These are phyloP conservation scores for Globisporangium takayamanum DNA, from an alignment of 352 stramenopile genomes.

Conservation along the genomic window DNA sequence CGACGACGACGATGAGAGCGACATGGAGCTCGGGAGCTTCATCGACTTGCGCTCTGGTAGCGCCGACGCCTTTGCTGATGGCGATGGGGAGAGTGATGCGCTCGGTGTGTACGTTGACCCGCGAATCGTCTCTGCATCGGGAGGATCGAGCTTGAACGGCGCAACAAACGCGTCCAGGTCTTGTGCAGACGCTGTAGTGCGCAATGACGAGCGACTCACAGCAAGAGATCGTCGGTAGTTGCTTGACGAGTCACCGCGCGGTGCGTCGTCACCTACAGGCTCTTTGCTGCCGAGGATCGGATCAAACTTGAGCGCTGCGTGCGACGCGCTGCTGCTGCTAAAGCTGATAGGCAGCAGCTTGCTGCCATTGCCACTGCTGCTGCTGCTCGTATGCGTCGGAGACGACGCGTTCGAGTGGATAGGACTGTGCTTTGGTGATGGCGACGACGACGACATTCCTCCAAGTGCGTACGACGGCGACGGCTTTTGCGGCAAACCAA, in stretches of 20 bases:
- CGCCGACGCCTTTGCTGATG: not conserved
- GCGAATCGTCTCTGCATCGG: slow-evolving; percentile 7
- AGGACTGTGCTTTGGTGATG: slow-evolving; percentile 1
- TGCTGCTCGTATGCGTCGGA: not conserved
- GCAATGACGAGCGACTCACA: slow-evolving; percentile 3
- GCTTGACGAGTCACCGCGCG: not conserved
- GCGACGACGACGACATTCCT: too few relatives aligned
- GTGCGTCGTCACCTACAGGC: not conserved
- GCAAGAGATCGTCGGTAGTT: slow-evolving; percentile 3
- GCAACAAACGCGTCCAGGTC: not conserved
- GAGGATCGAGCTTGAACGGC: slow-evolving; percentile 9
- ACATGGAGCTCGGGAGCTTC: too few relatives aligned
- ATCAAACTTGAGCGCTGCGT: slow-evolving; percentile 6
- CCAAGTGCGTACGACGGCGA: not conserved
- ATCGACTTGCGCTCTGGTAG: slow-evolving; percentile 5
- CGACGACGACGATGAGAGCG: too few relatives aligned
- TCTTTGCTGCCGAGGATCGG: slow-evolving; percentile 8
- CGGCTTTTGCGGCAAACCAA: slow-evolving; percentile 1
- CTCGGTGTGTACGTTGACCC: slow-evolving; percentile 1
- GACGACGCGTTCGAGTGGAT: not conserved
- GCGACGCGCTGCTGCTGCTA: not conserved
- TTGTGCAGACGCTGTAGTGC: not conserved
- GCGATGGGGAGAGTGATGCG: not conserved
- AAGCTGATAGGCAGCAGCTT: slow-evolving; percentile 6
- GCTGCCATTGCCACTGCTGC: not conserved